Evolutionary conservation across 2,329 filamentous ascomycete genomes (phyloP).

Genomic region (Pseudocercospora fijiensis): DNA sequence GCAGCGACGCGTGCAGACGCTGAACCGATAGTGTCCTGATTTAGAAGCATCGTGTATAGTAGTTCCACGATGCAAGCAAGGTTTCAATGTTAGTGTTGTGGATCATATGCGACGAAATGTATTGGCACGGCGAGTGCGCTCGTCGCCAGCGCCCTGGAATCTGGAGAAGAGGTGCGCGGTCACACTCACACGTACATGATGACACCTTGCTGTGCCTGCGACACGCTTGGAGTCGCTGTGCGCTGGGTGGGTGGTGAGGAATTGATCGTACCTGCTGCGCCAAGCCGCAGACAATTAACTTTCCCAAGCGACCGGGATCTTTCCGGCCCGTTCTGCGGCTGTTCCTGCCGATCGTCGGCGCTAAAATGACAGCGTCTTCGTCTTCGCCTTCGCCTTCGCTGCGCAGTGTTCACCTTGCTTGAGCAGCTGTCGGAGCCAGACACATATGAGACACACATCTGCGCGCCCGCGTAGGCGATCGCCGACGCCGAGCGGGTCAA

Average conservation of each 20-base stretch:
- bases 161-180: neutral
- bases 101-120: constrained; percentile 8
- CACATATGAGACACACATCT: neutral
- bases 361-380: neutral
- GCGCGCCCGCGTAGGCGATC: neutral
- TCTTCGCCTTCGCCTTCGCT: no score
- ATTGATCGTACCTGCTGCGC: constrained; percentile 4
- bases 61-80: constrained; percentile 19
- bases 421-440: neutral
- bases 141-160: neutral
- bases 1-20: constrained; percentile 10
- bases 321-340: neutral
- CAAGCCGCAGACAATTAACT: neutral
- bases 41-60: constrained; percentile 19
- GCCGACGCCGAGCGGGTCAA: neutral
- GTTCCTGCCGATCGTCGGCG: constrained; percentile 1
- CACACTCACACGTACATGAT: neutral
- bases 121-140: constrained; percentile 14
- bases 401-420: neutral
- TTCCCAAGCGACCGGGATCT: neutral
- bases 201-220: constrained; percentile 3
- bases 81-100: constrained; percentile 15
- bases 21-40: constrained; percentile 4
- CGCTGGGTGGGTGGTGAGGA: neutral
- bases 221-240: neutral